Base-by-base conservation (phyloP, 2,329 filamentous ascomycete genomes). In the Didymella arachidicola region DNA sequence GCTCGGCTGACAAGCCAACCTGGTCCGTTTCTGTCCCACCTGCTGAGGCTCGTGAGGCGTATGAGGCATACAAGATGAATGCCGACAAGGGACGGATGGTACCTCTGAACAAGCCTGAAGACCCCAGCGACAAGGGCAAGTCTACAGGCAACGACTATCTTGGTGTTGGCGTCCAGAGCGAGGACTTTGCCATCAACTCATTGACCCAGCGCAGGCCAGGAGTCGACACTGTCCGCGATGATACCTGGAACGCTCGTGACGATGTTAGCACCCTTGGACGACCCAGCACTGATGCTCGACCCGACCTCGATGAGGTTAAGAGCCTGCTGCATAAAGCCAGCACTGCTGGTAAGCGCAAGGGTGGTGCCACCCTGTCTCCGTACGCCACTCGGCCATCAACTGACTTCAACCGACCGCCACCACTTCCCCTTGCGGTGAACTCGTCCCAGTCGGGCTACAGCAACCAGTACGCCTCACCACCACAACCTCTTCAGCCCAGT, bases 1-100 rank as follows among this genome's bases (percentile, higher is more conserved):
- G 83, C 30, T 83, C 82, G 61, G 77, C 79, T 30, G 81, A 80
- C n/a, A 95, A 96, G 77, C 93, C 93, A 0, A 81, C 87, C 6
- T 97, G 95, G 81, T 89, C 89, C 18, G 93, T 97, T 19, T 76
- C 88, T 7, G 88, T 97, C 49, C 82, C 86, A 2, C 89, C 94
- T 62, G 80, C 84, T 0, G 85, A 87, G 65, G 93, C 92, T 6
- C 78, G 82, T 27, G 79, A 83, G 34, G 87, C 87, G 53, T 86
- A 90, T 53, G 82, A 87, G 2, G 70, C 72, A 50, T 79, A 71
- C 63, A 67, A 72, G 42, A 69, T 69, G 10, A 69, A 66, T 7
- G 89, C 90, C 72, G 87, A 91, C 61, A 86, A 82, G 4, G 82
- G 80, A 53, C 87, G 92, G 32, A 78, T 96, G 69, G 80, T 90